phyloP scores from a whole-genome alignment of 345 rosid genomes.

The Hibiscus tridactylites region DNA sequence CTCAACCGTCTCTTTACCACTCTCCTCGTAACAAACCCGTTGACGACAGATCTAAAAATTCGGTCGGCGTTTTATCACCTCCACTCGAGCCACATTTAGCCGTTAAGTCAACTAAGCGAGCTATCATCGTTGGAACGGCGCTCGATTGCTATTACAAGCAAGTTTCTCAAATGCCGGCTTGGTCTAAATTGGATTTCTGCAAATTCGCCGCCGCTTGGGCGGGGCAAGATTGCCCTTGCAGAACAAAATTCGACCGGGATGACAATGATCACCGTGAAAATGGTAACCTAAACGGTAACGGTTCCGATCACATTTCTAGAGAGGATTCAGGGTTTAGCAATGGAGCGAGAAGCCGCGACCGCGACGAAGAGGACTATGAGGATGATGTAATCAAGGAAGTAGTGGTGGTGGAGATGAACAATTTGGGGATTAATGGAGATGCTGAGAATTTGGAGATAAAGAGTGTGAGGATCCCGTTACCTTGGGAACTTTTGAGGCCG shows the following conservation, averaged over 20 bases:
- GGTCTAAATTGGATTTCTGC: constrained; percentile 88
- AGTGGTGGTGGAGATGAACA: constrained; percentile 28
- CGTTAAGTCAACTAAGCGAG: constrained; percentile 77
- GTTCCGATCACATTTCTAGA: neutral
- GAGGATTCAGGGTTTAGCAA: constrained; percentile 4
- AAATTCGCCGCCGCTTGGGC: constrained; percentile 63
- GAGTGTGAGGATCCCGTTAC: constrained; percentile 76
- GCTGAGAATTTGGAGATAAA: constrained; percentile 19
- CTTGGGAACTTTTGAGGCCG: constrained; percentile 93
- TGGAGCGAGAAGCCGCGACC: neutral
- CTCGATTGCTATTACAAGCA: constrained; percentile 74
- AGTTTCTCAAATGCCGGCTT: constrained; percentile 78
- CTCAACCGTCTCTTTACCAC: constrained; percentile 89
- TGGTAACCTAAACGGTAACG: constrained; percentile 23
- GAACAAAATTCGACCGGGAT: constrained; percentile 36
- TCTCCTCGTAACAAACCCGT: constrained; percentile 39
- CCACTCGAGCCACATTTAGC: constrained; percentile 79
- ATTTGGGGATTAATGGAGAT: constrained; percentile 29
- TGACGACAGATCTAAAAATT: constrained; percentile 28
- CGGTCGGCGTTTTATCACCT: constrained; percentile 53
- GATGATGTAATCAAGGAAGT: constrained; percentile 23
- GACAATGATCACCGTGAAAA: constrained; percentile 15
- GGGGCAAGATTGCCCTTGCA: constrained; percentile 72
- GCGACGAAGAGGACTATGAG: neutral
- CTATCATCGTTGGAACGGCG: constrained; percentile 55